Evolutionary conservation across 202 grass and related monocot species (phyloP).

Genomic region (Carex sylvatica): DNA sequence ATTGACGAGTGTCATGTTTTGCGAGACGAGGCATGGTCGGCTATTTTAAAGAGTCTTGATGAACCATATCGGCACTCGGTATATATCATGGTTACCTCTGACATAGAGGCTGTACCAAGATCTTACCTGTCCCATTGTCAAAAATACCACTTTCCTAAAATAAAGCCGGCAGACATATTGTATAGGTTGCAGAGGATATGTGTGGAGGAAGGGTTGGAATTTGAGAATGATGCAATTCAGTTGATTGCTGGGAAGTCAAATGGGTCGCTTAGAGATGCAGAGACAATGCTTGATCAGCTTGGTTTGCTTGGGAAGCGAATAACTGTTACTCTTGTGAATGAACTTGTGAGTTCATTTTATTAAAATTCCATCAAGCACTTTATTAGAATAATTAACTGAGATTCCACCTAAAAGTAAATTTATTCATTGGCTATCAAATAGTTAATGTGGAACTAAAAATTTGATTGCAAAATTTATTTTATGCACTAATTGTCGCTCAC

Average conservation of each 20-base stretch:
- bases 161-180: slow-evolving; percentile 75
- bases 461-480: background rate
- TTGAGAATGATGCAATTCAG: slow-evolving; percentile 79
- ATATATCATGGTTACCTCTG: slow-evolving; percentile 92
- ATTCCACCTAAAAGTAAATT: background rate
- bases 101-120: slow-evolving; percentile 61
- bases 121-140: slow-evolving; percentile 76
- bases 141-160: slow-evolving; percentile 94
- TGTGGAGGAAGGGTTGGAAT: slow-evolving; percentile 77
- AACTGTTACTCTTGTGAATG: slow-evolving; percentile 92
- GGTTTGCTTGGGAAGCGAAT: slow-evolving; percentile 89
- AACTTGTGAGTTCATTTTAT: slow-evolving; percentile 73
- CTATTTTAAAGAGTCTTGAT: slow-evolving; percentile 80
- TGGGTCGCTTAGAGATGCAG: slow-evolving; percentile 89
- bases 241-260: slow-evolving; percentile 89
- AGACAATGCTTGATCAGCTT: slow-evolving; percentile 98
- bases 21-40: slow-evolving; percentile 76
- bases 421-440: background rate
- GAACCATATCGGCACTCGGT: slow-evolving; percentile 71
- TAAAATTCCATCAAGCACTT: background rate
- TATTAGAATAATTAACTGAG: background rate
- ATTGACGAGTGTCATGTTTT: slow-evolving; percentile 93
- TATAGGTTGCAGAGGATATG: slow-evolving; percentile 79
- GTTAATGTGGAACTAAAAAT: background rate
- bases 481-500: background rate